These are phyloP conservation scores for Macrolepiota albuminosa DNA, from an alignment of 768 basidiomycete species.

Conservation along the genomic window DNA sequence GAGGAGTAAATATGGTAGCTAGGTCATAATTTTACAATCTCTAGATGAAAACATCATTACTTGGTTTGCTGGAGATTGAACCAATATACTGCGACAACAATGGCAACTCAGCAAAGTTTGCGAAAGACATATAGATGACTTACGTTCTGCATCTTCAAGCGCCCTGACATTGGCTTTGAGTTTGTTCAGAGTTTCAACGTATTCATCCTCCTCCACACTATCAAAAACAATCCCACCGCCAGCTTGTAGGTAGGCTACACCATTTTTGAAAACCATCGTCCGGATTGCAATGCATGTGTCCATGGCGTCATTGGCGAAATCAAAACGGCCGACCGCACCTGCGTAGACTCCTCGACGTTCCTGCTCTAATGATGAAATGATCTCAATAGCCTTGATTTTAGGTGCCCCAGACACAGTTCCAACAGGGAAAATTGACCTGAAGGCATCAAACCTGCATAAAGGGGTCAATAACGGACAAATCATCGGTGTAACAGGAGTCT, in stretches of 20 bases:
- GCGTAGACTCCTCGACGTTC: slow-evolving; percentile 94
- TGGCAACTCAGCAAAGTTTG: slow-evolving; percentile 15
- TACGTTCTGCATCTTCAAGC: slow-evolving; percentile 84
- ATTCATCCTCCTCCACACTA: slow-evolving; percentile 97
- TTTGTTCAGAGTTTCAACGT: slow-evolving; percentile 94
- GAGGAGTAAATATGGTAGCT: slow-evolving; percentile 11
- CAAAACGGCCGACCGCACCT: slow-evolving; percentile 96
- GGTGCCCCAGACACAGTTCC: slow-evolving; percentile 99
- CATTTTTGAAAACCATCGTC: slow-evolving; percentile 96
- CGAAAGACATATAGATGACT: slow-evolving; percentile 3
- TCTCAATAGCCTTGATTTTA: slow-evolving; percentile 97
- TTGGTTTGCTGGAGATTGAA: slow-evolving; percentile 54
- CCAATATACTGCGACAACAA: slow-evolving; percentile 55
- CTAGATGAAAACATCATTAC: background rate
- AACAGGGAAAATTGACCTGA: slow-evolving; percentile 98
- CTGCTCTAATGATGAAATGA: slow-evolving; percentile 80
- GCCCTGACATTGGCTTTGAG: slow-evolving; percentile 82
- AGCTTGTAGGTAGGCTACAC: slow-evolving; percentile 88
- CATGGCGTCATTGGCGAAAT: slow-evolving; percentile 92
- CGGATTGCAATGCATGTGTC: slow-evolving; percentile 99
- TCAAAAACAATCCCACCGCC: slow-evolving; percentile 98
- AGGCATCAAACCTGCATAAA: slow-evolving; percentile 82
- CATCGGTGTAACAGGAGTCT: slow-evolving; percentile 4
- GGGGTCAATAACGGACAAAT: slow-evolving; percentile 2
- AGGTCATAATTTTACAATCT: slow-evolving; percentile 8